Conservation (phyloP, 2,329 filamentous ascomycete species). For the Epichloe hybrida region DNA sequence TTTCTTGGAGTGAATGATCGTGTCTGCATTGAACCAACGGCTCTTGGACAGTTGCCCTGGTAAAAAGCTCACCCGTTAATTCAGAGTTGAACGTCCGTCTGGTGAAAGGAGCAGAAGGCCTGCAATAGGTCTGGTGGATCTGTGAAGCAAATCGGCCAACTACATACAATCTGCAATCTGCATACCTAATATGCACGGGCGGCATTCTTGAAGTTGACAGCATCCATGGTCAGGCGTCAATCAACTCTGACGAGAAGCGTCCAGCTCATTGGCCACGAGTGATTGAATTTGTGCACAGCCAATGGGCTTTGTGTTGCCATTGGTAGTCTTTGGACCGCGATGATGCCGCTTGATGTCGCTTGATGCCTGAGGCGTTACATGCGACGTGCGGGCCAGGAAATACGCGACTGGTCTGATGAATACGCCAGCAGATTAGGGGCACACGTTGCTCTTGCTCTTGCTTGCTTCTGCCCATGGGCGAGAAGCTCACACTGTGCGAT, state of each 20-base stretch:
- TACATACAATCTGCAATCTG: no score
- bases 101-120: no score
- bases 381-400: constrained; percentile 9
- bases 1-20: not conserved
- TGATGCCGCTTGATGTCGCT: not conserved
- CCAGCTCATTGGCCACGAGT: constrained; percentile 2
- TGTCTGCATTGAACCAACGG: not conserved
- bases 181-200: no score
- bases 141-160: no score
- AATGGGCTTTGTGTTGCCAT: constrained; percentile 3
- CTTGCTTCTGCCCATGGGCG: not conserved
- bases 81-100: no score
- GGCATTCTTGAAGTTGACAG: not conserved
- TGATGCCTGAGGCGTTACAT: constrained; percentile 19
- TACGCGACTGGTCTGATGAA: constrained; percentile 15
- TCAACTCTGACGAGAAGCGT: not conserved
- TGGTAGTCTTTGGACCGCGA: constrained; percentile 4
- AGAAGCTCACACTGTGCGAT: not conserved
- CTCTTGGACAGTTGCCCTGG: not conserved
- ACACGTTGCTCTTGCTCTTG: not conserved
- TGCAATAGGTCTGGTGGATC: no score
- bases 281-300: not conserved
- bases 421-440: constrained; percentile 8
- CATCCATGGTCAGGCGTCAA: not conserved
- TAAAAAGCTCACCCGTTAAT: not conserved